Evolutionary conservation across 2,329 filamentous ascomycete genomes (phyloP), one percentile per base, ranked within the genome.

Genomic region (Helotiales sp.): DNA sequence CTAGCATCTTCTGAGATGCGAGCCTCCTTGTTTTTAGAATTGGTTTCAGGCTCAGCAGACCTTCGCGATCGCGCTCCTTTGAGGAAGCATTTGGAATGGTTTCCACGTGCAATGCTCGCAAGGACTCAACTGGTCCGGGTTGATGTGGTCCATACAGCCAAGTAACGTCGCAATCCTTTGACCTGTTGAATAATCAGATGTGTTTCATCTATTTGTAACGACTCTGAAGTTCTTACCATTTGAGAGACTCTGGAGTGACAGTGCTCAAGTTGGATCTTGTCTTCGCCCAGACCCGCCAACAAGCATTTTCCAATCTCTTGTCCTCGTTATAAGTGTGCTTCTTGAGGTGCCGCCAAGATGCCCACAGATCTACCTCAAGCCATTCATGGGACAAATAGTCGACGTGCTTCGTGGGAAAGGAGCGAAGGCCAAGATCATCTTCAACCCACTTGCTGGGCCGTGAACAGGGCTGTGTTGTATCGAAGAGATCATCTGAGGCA

Each of bases 331-430:
- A 96, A 52, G 90, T 83, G 58, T 85, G 86, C 67, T 88, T 82
- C 67, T 91, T 89, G 66, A 98, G 91, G 71, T 96, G 95, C 70
- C 92, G 87, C 95, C 95, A 98, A 1, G 93, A 97, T 6, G 90
- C 88, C 93, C 93, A 98, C 13, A 98, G 96, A 74, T 99, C 95
- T 74, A 98, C 93, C 74, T 98, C 93, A 61, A 83, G 86, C 95
- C 95, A 99, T 63, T 96, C 87, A 71, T 98, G 91, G 17, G 93
- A 96, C 34, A 98, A 81, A 70, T 98, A 99, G 76, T 99, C 98
- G 58, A 99, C 76, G 58, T 98, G 93, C 55, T 91, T 83, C 15
- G 92, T 85, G 1, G 86, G 87, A 66, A 75, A 67, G 77, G 85
- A 66, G 80, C 84, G 44, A 79, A 29, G 25, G 83, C 52, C 80